Evolutionary conservation across 2,329 filamentous ascomycete species (phyloP).

Genomic region (Alternaria novae-zelandiae): DNA sequence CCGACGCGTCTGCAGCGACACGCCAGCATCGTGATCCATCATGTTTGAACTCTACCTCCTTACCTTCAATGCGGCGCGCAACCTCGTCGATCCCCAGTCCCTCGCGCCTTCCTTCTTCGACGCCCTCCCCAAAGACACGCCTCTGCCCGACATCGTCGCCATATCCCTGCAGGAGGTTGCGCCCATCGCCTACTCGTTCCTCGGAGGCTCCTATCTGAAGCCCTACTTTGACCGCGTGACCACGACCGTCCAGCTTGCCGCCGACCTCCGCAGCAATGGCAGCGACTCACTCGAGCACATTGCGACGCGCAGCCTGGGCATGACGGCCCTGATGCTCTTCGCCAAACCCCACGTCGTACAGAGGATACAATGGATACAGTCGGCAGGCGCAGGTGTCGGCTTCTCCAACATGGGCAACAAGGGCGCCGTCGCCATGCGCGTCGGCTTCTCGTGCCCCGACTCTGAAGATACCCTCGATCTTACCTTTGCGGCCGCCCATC

Average conservation of each 20-base stretch:
- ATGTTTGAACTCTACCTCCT: conserved; percentile 75
- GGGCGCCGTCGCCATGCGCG: conserved; percentile 81
- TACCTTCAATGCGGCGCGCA: conserved; percentile 88
- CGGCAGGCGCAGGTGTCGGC: conserved; percentile 85
- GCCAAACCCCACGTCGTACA: conserved; percentile 66
- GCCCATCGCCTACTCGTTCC: conserved; percentile 81
- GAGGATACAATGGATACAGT: conserved; percentile 70
- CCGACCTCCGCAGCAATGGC: conserved; percentile 53
- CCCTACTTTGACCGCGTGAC: conserved; percentile 77
- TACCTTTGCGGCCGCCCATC: conserved; percentile 86
- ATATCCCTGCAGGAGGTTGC: conserved; percentile 85
- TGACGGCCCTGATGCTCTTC: conserved; percentile 90
- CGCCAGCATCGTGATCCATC: conserved; percentile 1
- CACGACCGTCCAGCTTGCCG: conserved; percentile 74
- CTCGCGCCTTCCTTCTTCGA: conserved; percentile 72
- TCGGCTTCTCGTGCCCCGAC: conserved; percentile 61
- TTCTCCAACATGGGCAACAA: conserved; percentile 93
- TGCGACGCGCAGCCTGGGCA: conserved; percentile 76
- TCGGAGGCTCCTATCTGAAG: conserved; percentile 78
- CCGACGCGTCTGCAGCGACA: conserved; percentile 18
- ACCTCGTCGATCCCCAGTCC: conserved; percentile 69
- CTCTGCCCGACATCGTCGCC: conserved; percentile 71
- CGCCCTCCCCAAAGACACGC: conserved; percentile 44
- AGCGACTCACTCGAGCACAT: conserved; percentile 70
- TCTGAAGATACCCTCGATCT: conserved; percentile 64